Evolutionary conservation across 805 yeast species (phyloP), one percentile per base, ranked within the genome.

Genomic region (Pichia gijzeniarum): DNA sequence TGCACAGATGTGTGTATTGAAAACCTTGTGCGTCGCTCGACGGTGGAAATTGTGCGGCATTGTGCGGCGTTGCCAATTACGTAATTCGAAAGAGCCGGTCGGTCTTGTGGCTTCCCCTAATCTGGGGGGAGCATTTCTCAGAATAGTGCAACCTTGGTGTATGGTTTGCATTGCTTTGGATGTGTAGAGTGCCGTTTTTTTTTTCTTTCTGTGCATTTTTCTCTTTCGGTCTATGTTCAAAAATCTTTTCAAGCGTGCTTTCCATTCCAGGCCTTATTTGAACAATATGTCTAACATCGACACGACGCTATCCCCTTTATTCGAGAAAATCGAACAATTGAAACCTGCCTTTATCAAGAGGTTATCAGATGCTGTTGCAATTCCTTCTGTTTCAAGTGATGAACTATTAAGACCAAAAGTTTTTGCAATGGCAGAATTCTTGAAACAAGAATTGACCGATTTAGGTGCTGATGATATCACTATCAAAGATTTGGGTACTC

Each of bases 311-410:
- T 49, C 53, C 41, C 64, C 69, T 12, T 53, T 72, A 21, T 81
- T 82, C 60, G 63, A 65, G 25, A 80, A 83, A 62, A 82, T 87
- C 54, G 85, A 82, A 54, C 82, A 77, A 56, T 76, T 86, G 61
- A 81, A 86, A 66, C 85, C 90, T 6, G 66, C 73, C 50, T 90
- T 84, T 71, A 79, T 85, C 55, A 69, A 76, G 45, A 73, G 95
- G 54, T 74, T 93, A 49, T 66, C 80, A 36, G 72, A 82, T 41
- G 97, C 97, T n/a, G 89, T 93, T 38, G 85, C 88, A 48, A 93
- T 91, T 55, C 95, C 96, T 40, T 90, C 97, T 9, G 98, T 93
- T 38, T 89, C 97, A 5, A 80, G 87, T 35, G 99, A 93, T 62
- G 95, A 89, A 60, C 64, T 80, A 12, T 75, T 87, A 54, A 85